phyloP scores from a whole-genome alignment of 352 stramenopile genomes.

The Globisporangium canariense region DNA sequence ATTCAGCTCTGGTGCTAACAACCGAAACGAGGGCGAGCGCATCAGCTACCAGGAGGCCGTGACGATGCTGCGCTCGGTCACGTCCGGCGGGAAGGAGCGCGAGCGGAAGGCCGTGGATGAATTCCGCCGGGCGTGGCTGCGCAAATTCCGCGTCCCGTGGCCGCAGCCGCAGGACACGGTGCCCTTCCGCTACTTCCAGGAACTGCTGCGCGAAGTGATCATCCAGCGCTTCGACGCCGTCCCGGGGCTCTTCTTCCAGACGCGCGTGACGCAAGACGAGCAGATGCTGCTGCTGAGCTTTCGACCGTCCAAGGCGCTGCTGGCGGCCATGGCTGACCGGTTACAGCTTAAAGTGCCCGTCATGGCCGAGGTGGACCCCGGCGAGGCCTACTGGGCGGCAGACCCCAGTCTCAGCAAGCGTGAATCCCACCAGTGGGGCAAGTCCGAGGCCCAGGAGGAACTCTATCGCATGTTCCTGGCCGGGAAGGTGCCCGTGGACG shows the following conservation, averaged over 20 bases:
- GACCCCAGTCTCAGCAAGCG: constrained; percentile 20
- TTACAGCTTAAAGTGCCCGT: constrained; percentile 41
- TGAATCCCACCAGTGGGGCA: constrained; percentile 33
- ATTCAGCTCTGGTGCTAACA: neutral
- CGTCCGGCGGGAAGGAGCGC: constrained; percentile 33
- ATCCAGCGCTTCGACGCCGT: constrained; percentile 60
- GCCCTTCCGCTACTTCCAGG: constrained; percentile 45
- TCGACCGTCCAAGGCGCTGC: constrained; percentile 39
- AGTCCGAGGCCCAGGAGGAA: constrained; percentile 52
- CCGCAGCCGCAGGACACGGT: constrained; percentile 50
- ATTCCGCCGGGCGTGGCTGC: constrained; percentile 49
- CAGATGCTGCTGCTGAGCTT: constrained; percentile 42
- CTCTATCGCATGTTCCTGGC: constrained; percentile 70
- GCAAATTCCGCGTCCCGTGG: constrained; percentile 58
- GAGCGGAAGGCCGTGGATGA: constrained; percentile 47
- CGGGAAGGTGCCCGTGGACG: constrained; percentile 51
- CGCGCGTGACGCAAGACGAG: constrained; percentile 24
- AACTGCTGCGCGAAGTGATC: constrained; percentile 68
- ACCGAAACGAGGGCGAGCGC: constrained; percentile 19
- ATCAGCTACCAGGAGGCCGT: constrained; percentile 50
- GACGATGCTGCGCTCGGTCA: constrained; percentile 47
- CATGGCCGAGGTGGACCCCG: constrained; percentile 48
- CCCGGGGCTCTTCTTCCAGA: constrained; percentile 35
- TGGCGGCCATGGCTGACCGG: constrained; percentile 44
- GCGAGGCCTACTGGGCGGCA: constrained; percentile 28